Evolutionary conservation across 1,284 basidiomycete genomes (phyloP).

Genomic region (Malassezia obtusa): DNA sequence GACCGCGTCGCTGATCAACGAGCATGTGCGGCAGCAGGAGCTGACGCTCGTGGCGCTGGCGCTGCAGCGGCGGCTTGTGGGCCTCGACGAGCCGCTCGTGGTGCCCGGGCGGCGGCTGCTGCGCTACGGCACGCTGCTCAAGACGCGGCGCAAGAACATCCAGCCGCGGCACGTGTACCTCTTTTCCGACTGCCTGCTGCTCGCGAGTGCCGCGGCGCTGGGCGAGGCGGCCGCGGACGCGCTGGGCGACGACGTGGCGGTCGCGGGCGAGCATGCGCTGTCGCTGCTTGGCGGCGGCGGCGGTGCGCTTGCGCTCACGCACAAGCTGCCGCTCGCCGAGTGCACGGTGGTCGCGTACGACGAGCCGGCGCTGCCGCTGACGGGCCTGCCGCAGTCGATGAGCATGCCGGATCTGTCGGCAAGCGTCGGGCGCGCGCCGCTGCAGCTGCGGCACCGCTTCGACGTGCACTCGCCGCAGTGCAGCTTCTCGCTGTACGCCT

Average conservation of each 20-base stretch:
- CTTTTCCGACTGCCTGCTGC: conserved; percentile 44
- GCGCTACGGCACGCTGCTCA: conserved; percentile 36
- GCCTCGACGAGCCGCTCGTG: conserved; percentile 38
- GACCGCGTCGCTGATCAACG: conserved; percentile 42
- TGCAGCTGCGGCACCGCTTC: conserved; percentile 28
- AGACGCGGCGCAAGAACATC: conserved; percentile 42
- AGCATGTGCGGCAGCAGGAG: conserved; percentile 45
- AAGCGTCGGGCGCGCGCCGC: neutral
- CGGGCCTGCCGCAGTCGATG: neutral
- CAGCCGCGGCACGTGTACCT: conserved; percentile 45
- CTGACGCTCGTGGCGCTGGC: conserved; percentile 39
- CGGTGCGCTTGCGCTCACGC: conserved; percentile 35
- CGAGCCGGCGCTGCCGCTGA: conserved; percentile 3
- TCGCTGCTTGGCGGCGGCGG: conserved; percentile 22
- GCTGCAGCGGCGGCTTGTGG: conserved; percentile 35
- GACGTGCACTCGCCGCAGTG: conserved; percentile 46
- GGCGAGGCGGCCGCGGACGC: conserved; percentile 53
- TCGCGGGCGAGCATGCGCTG: conserved; percentile 2
- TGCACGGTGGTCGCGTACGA: conserved; percentile 42
- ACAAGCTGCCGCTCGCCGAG: conserved; percentile 39
- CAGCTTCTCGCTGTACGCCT: conserved; percentile 44
- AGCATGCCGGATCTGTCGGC: conserved; percentile 7
- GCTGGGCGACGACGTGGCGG: neutral
- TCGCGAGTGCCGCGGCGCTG: conserved; percentile 49
- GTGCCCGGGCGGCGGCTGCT: conserved; percentile 39